A percentile compares a stretch with the other conserved stretches of the same genome.
Evolutionary conservation across 495 filamentous ascomycete genomes (phyloP).

Genomic region (Pyrenula massariospora): DNA sequence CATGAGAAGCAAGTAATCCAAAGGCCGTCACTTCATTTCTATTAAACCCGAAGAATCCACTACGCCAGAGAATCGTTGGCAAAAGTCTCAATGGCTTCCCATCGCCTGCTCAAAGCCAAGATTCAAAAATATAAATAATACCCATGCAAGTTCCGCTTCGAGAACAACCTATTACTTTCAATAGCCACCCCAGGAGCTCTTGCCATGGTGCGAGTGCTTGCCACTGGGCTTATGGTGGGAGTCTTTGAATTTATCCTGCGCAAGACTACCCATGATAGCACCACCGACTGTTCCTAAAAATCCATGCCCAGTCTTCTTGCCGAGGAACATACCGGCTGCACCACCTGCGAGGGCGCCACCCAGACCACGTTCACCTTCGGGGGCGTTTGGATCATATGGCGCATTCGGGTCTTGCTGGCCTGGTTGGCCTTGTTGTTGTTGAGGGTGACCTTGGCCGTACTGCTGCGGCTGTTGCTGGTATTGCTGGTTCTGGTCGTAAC

Average conservation of each 20-base stretch:
- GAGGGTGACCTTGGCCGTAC: conserved; percentile 9
- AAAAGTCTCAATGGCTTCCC: too few species aligned
- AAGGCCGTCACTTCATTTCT: too few species aligned
- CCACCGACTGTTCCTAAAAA: conserved; percentile 36
- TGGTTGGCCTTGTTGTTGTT: conserved; percentile 3
- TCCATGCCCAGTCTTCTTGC: conserved; percentile 34
- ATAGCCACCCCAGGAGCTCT: neutral
- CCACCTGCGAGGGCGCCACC: conserved; percentile 31
- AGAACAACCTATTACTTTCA: neutral
- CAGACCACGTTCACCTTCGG: conserved; percentile 29
- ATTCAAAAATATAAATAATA: too few species aligned
- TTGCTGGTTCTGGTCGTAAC: neutral
- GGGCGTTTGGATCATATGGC: conserved; percentile 6
- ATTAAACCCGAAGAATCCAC: too few species aligned
- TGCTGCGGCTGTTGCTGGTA: conserved; percentile 13
- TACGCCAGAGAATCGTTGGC: too few species aligned
- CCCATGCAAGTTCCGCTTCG: too few species aligned
- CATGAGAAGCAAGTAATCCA: too few species aligned
- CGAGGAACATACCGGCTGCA: conserved; percentile 32
- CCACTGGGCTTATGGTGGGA: neutral
- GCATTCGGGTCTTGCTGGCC: conserved; percentile 5
- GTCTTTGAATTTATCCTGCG: conserved; percentile 27
- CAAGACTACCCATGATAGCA: conserved; percentile 32
- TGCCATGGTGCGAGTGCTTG: neutral
- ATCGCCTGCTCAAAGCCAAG: too few species aligned